These are phyloP conservation scores for Saccharomyces kudriavzevii DNA, from an alignment of 805 yeast species.

Conservation along the genomic window DNA sequence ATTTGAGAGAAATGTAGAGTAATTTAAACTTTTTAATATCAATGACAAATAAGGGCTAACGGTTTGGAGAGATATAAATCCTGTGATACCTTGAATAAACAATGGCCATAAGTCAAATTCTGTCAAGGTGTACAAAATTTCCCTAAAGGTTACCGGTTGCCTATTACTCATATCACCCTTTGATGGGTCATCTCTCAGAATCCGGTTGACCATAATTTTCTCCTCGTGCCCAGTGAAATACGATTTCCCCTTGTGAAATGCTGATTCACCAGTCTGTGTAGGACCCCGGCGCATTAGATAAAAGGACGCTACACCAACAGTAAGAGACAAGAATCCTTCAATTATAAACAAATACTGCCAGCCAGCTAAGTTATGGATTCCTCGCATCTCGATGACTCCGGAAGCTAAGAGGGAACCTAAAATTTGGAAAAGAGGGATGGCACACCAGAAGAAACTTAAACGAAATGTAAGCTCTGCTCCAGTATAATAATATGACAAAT, in stretches of 20 bases:
- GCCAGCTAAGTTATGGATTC: slow-evolving; percentile 38
- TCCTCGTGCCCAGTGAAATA: slow-evolving; percentile 46
- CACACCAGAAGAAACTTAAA: slow-evolving; percentile 52
- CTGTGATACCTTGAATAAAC: slow-evolving; percentile 39
- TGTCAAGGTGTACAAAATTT: slow-evolving; percentile 32
- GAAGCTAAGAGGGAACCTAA: slow-evolving; percentile 42
- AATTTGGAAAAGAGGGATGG: slow-evolving; percentile 42
- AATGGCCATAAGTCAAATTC: slow-evolving; percentile 54
- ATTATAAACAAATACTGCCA: slow-evolving; percentile 64
- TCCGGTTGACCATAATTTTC: slow-evolving; percentile 48
- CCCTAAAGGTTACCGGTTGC: slow-evolving; percentile 37
- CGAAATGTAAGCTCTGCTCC: slow-evolving; percentile 49
- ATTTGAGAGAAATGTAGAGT: slow-evolving; percentile 42
- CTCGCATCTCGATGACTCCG: slow-evolving; percentile 46
- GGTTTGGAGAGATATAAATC: slow-evolving; percentile 31
- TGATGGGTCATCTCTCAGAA: slow-evolving; percentile 55
- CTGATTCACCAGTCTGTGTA: slow-evolving; percentile 34
- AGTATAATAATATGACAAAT: slow-evolving; percentile 62
- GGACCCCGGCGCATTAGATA: slow-evolving; percentile 50
- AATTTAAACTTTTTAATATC: slow-evolving; percentile 40
- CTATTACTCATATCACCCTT: slow-evolving; percentile 61
- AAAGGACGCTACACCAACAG: slow-evolving; percentile 42
- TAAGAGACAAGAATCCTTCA: slow-evolving; percentile 51
- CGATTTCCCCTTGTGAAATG: slow-evolving; percentile 32
- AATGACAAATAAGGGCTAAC: slow-evolving; percentile 38